Evolutionary conservation across 352 stramenopile species (phyloP), one percentile per base, ranked within the genome.

Genomic region (Globisporangium cystogenes): DNA sequence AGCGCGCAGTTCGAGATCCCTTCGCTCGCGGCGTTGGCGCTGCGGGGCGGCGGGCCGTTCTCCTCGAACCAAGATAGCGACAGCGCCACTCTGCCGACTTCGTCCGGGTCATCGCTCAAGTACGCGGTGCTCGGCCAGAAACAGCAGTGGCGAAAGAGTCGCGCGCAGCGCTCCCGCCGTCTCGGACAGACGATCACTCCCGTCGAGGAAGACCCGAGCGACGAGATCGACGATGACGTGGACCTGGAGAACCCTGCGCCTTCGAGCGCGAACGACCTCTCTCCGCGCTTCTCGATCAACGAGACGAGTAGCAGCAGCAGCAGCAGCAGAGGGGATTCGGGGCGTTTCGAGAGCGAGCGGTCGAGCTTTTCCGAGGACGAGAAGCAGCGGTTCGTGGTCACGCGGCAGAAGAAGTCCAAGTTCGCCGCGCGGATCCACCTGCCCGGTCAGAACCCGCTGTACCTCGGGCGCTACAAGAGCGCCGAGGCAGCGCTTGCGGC

Each of bases 401-500:
- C 76, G 10, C 62, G 60, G 18, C 74, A 90, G 55, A 78, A 64
- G 61, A 82, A 86, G 18, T 72, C 64, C 44, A 83, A 72, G 36
- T 87, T 74, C 55, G 68, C 69, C 3, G 79, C 79, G 41, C 79
- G 80, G 33, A 59, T 90, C 27, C 67, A 85, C 48, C 49, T 88
- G 21, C 59, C 65, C 8, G 76, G 75, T 0, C 76, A 62, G 21
- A 90, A 87, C 12, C 76, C 74, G 29, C 64, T 90, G 11, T 88
- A 90, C 37, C 48, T 90, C 6, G 79, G 79, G 3, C 65, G 79
- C 29, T 90, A 83, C 63, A 76, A 75, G 51, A 87, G 62, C 33
- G 72, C 87, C 67, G 73, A 70, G 6, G 74, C 79, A 3, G 79
- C 79, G 10, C 62, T 76, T 29, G 70, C 69, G 21, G 79, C 74